These are phyloP conservation scores for Pseudevernia furfuracea DNA, from an alignment of 495 filamentous ascomycete genomes.

Conservation along the genomic window DNA sequence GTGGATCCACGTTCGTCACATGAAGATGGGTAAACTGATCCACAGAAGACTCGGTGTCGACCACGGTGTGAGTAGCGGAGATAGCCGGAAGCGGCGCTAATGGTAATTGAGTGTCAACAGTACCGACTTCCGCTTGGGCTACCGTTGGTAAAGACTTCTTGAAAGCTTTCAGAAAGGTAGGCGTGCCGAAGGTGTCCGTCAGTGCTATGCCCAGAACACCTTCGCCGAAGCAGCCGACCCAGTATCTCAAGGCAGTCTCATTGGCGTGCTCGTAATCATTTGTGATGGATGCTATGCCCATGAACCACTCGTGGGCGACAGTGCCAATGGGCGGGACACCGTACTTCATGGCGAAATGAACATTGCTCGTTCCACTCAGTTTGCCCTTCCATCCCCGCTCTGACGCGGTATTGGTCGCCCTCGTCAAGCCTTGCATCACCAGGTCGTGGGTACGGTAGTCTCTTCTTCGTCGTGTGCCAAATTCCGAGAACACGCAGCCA, in stretches of 20 bases:
- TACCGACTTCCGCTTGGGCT: slow-evolving; percentile 32
- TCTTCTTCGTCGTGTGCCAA: slow-evolving; percentile 77
- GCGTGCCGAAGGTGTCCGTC: slow-evolving; percentile 97
- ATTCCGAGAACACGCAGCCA: slow-evolving; percentile 88
- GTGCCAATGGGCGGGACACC: slow-evolving; percentile 77
- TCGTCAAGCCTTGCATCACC: slow-evolving; percentile 73
- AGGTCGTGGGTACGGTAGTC: slow-evolving; percentile 94
- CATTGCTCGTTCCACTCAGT: slow-evolving; percentile 87
- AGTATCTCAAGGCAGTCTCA: slow-evolving; percentile 72
- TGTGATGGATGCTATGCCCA: slow-evolving; percentile 90
- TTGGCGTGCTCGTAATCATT: slow-evolving; percentile 77
- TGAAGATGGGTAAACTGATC: neutral
- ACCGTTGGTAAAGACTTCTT: slow-evolving; percentile 48
- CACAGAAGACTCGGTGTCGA: slow-evolving; percentile 27
- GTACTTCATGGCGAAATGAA: slow-evolving; percentile 93
- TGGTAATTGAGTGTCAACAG: slow-evolving; percentile 30
- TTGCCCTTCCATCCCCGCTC: slow-evolving; percentile 57
- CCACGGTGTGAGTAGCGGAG: slow-evolving; percentile 29
- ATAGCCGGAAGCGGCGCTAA: slow-evolving; percentile 28
- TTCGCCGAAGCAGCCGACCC: slow-evolving; percentile 86
- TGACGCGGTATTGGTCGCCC: slow-evolving; percentile 60
- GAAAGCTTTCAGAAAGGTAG: slow-evolving; percentile 80
- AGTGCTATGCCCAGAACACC: slow-evolving; percentile 84
- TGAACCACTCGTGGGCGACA: slow-evolving; percentile 98
- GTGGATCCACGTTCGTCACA: slow-evolving; percentile 1